phyloP scores from a whole-genome alignment of 768 basidiomycete genomes.

The Podaxis sp. region DNA sequence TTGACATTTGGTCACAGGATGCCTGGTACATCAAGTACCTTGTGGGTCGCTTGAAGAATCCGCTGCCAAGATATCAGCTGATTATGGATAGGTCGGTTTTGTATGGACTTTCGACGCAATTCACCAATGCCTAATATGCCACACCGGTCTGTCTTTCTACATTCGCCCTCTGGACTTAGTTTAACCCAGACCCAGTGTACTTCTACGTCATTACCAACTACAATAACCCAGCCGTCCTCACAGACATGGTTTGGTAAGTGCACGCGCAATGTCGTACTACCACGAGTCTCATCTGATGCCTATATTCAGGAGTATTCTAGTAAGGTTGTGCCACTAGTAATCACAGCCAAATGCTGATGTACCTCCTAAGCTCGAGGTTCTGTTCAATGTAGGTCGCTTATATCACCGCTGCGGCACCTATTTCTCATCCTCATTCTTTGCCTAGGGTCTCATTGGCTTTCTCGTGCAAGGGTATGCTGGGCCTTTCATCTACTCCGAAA shows the following conservation, averaged over 20 bases:
- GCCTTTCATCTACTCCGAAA: background rate
- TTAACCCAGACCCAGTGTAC: slow-evolving; percentile 39
- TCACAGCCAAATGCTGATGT: background rate
- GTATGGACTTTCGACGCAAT: slow-evolving; percentile 51
- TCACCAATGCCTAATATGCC: slow-evolving; percentile 55
- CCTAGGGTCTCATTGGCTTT: slow-evolving; percentile 52
- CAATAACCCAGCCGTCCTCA: slow-evolving; percentile 39
- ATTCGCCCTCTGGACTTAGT: background rate
- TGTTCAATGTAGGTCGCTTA: slow-evolving; percentile 46
- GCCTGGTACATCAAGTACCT: slow-evolving; percentile 53
- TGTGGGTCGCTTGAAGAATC: slow-evolving; percentile 27
- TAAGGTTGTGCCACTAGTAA: slow-evolving; percentile 22
- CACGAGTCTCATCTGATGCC: slow-evolving; percentile 1
- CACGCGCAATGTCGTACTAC: background rate
- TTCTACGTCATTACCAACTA: slow-evolving; percentile 54
- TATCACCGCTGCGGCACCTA: background rate
- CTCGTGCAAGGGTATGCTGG: slow-evolving; percentile 49
- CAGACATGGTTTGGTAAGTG: slow-evolving; percentile 46
- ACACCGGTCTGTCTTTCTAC: slow-evolving; percentile 38
- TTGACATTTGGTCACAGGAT: slow-evolving; percentile 30
- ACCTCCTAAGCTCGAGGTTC: slow-evolving; percentile 46
- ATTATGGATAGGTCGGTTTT: slow-evolving; percentile 38
- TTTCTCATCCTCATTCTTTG: background rate
- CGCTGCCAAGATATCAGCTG: background rate
- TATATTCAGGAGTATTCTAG: slow-evolving; percentile 48